These are phyloP conservation scores for Amanita molliuscula DNA, from an alignment of 768 basidiomycete species.

Conservation along the genomic window DNA sequence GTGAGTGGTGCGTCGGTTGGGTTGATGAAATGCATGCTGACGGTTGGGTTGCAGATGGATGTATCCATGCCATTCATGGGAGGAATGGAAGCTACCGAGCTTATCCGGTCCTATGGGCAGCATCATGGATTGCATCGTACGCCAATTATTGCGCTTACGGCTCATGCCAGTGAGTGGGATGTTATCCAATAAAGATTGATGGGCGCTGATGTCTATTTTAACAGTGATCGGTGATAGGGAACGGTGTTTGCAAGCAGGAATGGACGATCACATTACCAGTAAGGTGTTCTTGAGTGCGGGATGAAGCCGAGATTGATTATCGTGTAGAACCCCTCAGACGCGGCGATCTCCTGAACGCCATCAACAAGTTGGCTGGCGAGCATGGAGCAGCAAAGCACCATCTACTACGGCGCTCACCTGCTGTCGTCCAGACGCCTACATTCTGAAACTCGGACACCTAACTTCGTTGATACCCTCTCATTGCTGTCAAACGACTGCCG, in stretches of 20 bases:
- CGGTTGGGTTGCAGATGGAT: conserved; percentile 62
- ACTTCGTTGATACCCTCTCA: not conserved
- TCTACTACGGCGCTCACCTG: conserved; percentile 21
- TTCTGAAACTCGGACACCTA: not conserved
- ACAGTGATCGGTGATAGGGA: conserved; percentile 74
- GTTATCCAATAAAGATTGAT: conserved; percentile 6
- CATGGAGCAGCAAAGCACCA: conserved; percentile 32
- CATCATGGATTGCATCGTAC: conserved; percentile 59
- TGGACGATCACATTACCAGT: conserved; percentile 81
- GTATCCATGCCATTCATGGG: conserved; percentile 99
- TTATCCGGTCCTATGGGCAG: conserved; percentile 80
- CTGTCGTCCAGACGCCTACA: conserved; percentile 11
- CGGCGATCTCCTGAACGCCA: conserved; percentile 71
- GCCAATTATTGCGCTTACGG: conserved; percentile 94
- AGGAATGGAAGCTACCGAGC: conserved; percentile 93
- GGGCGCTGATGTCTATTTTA: conserved; percentile 3
- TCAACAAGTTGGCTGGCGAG: conserved; percentile 70
- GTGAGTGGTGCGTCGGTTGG: conserved; percentile 31
- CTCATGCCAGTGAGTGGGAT: conserved; percentile 81
- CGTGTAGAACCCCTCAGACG: conserved; percentile 64
- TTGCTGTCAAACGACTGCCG: not conserved
- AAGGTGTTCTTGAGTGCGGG: conserved; percentile 14
- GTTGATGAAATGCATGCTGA: not conserved
- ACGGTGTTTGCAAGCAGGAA: conserved; percentile 38
- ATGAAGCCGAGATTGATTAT: not conserved